Base-by-base conservation (phyloP, 306 rosid species). In the Adenanthera pavonina region DNA sequence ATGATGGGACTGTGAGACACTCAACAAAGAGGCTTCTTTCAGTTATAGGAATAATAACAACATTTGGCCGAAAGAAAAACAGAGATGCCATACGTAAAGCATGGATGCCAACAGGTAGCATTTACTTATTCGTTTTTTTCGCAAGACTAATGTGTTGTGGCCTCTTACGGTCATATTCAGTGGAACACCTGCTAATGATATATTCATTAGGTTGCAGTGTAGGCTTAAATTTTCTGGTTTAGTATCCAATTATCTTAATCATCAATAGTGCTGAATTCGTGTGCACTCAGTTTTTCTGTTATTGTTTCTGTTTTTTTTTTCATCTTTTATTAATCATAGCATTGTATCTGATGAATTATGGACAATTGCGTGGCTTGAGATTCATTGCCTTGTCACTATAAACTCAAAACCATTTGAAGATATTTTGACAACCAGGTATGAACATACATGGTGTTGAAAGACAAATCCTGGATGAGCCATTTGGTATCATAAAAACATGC, bases 81-180 rank as follows among this genome's bases (percentile, higher is more conserved):
- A 88, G 97, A 79, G 91, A 90, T 70, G 92, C 97, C 56, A 88
- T 92, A 69, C 91, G 97, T 20, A 90, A 85, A 88, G 92, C 92
- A 25, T 92, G 97, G 97, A 85, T 90, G 94, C 94, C 91, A 49
- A 83, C 88, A 47, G 97, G 97, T 92, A 78, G 49, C 40, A 17
- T 75, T 77, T 81, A n/a, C 25, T 47, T 64, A 52, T 70, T 75
- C 75, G 59, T 49, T 81, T 70, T 71, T 69, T 68, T 74, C 46
- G 38, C 35, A 20, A 25, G 60, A 70, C 13, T 15, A 43, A 69
- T 82, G 54, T 44, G n/a, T 69, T 19, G 48, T 77, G 52, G 54
- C 12, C 33, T 20, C 72, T 34, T 68, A 43, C 57, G 64, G 51
- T 73, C 54, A 75, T 57, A 57, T 76, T 65, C 74, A 48, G 51